phyloP scores from a whole-genome alignment of 1,284 basidiomycete genomes.

The Pterula multifida region DNA sequence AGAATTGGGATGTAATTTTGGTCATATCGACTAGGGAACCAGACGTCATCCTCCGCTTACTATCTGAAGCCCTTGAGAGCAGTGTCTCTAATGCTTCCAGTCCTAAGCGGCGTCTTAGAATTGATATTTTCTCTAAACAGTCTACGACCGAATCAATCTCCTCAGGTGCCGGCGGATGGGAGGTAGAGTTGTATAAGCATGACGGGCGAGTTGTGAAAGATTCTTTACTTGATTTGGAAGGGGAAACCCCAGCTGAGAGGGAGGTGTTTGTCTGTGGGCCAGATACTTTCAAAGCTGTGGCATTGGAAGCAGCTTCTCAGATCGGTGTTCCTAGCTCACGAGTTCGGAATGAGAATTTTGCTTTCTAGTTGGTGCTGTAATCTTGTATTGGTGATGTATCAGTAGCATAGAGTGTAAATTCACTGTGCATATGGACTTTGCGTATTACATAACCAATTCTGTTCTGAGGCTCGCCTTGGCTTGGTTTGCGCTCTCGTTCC shows the following conservation, averaged over 20 bases:
- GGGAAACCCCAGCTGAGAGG: conserved; percentile 4
- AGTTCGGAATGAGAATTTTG: conserved; percentile 2
- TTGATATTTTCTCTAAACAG: background rate
- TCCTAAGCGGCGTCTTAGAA: background rate
- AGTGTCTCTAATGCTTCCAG: background rate
- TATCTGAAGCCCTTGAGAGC: conserved; percentile 15
- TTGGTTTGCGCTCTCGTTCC: background rate
- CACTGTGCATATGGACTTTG: background rate
- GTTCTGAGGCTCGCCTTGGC: background rate
- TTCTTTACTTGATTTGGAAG: conserved; percentile 4
- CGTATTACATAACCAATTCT: background rate
- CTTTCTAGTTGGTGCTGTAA: background rate
- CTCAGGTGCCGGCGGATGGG: conserved; percentile 7
- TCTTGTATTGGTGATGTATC: too few relatives aligned
- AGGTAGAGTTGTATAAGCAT: conserved; percentile 13
- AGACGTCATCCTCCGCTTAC: conserved; percentile 26
- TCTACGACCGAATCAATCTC: background rate
- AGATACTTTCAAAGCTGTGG: conserved; percentile 11
- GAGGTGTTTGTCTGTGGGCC: conserved; percentile 14
- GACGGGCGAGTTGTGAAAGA: conserved; percentile 1
- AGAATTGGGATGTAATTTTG: conserved; percentile 27
- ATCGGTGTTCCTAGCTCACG: background rate
- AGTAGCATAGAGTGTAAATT: background rate
- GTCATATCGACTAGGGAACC: conserved; percentile 39
- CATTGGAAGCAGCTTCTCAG: conserved; percentile 7